Base-by-base conservation (phyloP, 78 protist species). In the Dictyostelium firmibasis region DNA sequence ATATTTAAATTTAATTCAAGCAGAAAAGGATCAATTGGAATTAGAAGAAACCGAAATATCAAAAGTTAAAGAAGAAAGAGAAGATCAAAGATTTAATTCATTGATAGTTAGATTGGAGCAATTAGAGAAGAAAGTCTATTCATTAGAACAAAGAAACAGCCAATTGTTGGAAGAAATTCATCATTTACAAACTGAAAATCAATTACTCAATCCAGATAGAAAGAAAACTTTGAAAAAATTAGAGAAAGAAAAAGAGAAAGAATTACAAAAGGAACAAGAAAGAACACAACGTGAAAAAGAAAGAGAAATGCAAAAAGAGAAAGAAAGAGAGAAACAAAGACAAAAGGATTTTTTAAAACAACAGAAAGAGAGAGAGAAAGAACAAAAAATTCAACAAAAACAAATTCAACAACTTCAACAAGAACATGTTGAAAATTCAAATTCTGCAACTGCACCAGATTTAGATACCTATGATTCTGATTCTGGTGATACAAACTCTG, bases 201-300 rank as follows among this genome's bases (percentile, higher is more conserved):
- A 79, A 11, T 23, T 85, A 18, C 70, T 78, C 6, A 41, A 43
- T 27, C 77, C 81, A 38, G 92, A 81, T 60, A n/a, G 72, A 23
- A 89, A 89, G 38, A 89, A 89, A 78, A 75, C 84, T 33, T 50
- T 89, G 27, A 89, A 69, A 23, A 89, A 81, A 70, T 47, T 89
- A 4, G 94, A 81, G 33, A 78, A 89, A 25, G 88, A 81, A 81
- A 60, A 70, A 35, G 88, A 89, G 23, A 89, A 81, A 43, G 94
- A 89, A 20, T 33, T 81, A 23, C 81, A 78, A 64, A 43, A 74
- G 18, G 84, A 38, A 36, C 27, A 47, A 18, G 94, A 89, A 29
- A 72, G 81, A 43, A 27, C 69, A 33, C 82, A 70, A 60, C 60
- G 74, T 11, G 86, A 88, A 44, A 72, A 67, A 5, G 94, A 89